phyloP scores from a whole-genome alignment of 129 eudicot genomes.

The Escallonia herrerae region DNA sequence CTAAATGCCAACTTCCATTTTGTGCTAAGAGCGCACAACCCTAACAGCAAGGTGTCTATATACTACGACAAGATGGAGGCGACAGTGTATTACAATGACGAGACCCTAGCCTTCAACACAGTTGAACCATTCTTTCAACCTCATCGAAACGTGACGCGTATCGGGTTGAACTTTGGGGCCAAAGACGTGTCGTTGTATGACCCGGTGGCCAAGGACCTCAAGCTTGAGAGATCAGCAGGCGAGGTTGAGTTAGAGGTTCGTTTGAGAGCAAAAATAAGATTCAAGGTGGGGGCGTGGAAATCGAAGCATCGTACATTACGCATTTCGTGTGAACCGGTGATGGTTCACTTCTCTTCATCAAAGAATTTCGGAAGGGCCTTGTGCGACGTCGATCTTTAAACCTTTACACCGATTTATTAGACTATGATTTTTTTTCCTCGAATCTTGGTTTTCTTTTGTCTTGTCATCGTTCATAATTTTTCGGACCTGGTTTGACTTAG shows the following conservation, averaged over 20 bases:
- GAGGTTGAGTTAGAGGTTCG: conserved; percentile 42
- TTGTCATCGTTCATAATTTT: not conserved
- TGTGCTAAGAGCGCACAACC: conserved; percentile 42
- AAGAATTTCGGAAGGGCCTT: conserved; percentile 19
- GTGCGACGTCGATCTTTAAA: conserved; percentile 48
- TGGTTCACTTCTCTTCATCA: conserved; percentile 28
- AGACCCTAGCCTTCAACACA: conserved; percentile 28
- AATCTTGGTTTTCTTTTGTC: not conserved
- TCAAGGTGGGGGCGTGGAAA: conserved; percentile 50
- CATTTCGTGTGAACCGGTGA: conserved; percentile 44
- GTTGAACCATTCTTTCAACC: conserved; percentile 58
- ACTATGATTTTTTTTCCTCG: not conserved
- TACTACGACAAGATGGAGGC: conserved; percentile 50
- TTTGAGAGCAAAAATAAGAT: conserved; percentile 42
- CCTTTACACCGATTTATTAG: not conserved
- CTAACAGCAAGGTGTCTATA: conserved; percentile 38
- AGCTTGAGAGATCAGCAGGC: conserved; percentile 32
- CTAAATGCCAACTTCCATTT: conserved; percentile 52
- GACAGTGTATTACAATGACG: conserved; percentile 30
- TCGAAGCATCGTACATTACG: conserved; percentile 42
- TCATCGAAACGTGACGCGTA: conserved; percentile 30
- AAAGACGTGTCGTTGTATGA: conserved; percentile 28
- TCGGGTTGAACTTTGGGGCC: conserved; percentile 34
- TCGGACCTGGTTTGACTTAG: too few species aligned
- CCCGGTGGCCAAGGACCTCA: conserved; percentile 25